Evolutionary conservation across 345 rosid species (phyloP), one percentile per base, ranked within the genome.

Genomic region (Abelmoschus esculentus): DNA sequence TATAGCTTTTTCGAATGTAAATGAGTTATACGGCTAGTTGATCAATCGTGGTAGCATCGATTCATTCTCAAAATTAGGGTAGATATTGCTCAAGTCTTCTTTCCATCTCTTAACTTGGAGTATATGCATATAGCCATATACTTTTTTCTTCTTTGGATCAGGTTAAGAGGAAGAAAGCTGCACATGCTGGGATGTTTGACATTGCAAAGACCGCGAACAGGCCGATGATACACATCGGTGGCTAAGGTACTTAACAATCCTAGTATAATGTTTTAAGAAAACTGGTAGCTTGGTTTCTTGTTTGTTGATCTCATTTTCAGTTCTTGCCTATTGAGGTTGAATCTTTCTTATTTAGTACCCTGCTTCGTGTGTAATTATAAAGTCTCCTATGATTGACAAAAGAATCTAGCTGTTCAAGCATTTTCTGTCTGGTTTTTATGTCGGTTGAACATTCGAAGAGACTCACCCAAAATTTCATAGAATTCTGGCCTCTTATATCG

Each of bases 181-280:
- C 88, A 15, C 96, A 90, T 70, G 92, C 91, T 18, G 96, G 96
- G 70, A 90, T 90, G 96, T 85, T 88, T 80, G 89, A 88, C 80
- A 83, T 90, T 74, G 91, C 93, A 28, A 86, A 85, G 82, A 90
- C 95, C 15, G 83, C 83, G 18, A 90, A 90, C 67, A 85, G 90
- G 72, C 96, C 96, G 8, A 90, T 88, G 96, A 86, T 88, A 78
- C 95, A 86, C 79, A 88, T 88, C 6, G 92, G 96, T 68, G 96
- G 96, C 79, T 88, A 71, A 80, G 79, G 78, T 72, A 72, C 69
- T 14, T 36, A 2, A 31, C 44, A 54, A 54, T 22, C 53, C 69
- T 52, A 36, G 3, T 13, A 42, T 42, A 19, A 55, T 54, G 52
- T 54, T 53, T 22, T 56, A 56, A 56, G 60, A 26, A 64, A 19